Evolutionary conservation across 1,284 basidiomycete genomes (phyloP).

Genomic region (Cutaneotrichosporon sp.): DNA sequence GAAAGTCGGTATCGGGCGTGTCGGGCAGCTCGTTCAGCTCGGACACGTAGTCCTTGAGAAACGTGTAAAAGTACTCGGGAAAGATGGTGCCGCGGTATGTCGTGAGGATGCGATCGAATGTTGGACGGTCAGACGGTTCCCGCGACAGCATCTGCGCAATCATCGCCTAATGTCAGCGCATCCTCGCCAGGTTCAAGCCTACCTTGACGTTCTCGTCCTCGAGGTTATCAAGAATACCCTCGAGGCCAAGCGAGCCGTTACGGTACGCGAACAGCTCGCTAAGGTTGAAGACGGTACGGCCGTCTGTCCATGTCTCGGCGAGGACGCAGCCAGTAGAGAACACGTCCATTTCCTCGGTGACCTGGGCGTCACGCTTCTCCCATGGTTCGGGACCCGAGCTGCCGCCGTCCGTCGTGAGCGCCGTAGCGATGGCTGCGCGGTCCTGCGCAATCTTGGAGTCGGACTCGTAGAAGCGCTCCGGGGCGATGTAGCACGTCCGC

Average conservation of each 20-base stretch:
- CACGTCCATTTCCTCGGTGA: conserved; percentile 96
- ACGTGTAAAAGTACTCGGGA: conserved; percentile 88
- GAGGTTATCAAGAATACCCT: conserved; percentile 66
- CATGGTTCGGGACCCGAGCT: conserved; percentile 25
- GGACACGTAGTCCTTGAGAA: conserved; percentile 81
- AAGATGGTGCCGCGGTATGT: conserved; percentile 73
- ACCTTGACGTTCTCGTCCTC: conserved; percentile 77
- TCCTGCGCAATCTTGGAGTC: conserved; percentile 60
- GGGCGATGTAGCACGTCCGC: conserved; percentile 92
- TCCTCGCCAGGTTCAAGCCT: conserved; percentile 40
- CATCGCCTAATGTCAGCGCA: conserved; percentile 57
- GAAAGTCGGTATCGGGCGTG: conserved; percentile 17
- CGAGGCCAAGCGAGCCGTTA: conserved; percentile 73
- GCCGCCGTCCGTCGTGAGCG: conserved; percentile 30
- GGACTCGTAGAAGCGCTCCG: conserved; percentile 87
- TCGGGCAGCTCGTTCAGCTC: conserved; percentile 62
- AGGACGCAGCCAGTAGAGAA: conserved; percentile 95
- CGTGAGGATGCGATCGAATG: conserved; percentile 76
- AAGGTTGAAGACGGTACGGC: conserved; percentile 85
- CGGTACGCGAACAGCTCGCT: conserved; percentile 95
- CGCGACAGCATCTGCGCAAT: conserved; percentile 86
- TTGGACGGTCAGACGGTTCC: conserved; percentile 68
- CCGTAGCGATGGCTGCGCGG: conserved; percentile 57
- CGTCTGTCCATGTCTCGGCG: conserved; percentile 93
- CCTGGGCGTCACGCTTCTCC: conserved; percentile 63